Evolutionary conservation across 306 rosid species (phyloP), one percentile per base, ranked within the genome.

Genomic region (Benincasa hispida): DNA sequence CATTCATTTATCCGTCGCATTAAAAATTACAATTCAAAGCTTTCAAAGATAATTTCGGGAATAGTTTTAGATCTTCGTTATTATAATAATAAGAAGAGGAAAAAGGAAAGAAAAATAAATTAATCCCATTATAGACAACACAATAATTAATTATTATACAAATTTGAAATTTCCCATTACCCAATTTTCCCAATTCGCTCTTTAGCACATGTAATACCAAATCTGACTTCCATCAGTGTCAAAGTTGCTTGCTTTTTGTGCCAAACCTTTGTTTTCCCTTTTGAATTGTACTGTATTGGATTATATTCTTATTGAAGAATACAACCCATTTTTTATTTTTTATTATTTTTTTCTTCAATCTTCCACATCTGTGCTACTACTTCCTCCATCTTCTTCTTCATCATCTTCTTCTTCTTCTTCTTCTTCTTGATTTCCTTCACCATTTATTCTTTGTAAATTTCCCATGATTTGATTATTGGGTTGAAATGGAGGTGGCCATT

Each of bases 401-500:
- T 2, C 50, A 11, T 45, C 87, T 0, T 62, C 42, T 3, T 81
- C 85, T 8, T 73, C 84, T 0, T 85, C 70, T 0, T 67, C 80
- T 5, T 54, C 80, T 6, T 62, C 77, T 22, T 76, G 77, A 21
- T 74, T 78, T 69, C 10, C 74, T 24, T 67, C 74, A 5, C 14
- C 57, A 17, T 45, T 69, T 69, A 24, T 41, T 68, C n/a, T 42
- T 12, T 68, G 75, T 19, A 68, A 22, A 22, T n/a, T 37, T 21
- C 74, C 75, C 75, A 69, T 42, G 17, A 70, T 8, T 45, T 70
- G 57, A 70, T 5, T 39, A 45, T 69, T 70, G 41, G 35, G 15
- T 6, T 70, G 76, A 6, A 72, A 72, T 57, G 74, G 87, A 2
- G 95, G 98, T 1, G 97, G 98, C 98, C 97, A 94, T 34, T 94